Conservation (phyloP, 2,329 filamentous ascomycete species). For the Penicillium sclerotigenum region DNA sequence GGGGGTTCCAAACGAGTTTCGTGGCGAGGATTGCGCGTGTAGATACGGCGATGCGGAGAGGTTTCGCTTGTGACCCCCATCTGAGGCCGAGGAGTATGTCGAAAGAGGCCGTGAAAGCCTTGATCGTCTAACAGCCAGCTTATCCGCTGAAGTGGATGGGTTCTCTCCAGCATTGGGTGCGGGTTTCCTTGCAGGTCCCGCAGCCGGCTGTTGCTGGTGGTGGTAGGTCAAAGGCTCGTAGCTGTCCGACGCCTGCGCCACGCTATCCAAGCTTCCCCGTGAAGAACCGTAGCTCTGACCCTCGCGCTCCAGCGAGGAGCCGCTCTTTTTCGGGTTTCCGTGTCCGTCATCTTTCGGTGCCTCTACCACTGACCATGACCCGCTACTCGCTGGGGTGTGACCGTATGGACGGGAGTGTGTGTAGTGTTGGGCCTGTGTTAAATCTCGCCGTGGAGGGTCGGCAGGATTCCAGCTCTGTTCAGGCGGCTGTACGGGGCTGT, state of each 20-base stretch:
- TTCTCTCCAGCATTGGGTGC: conserved; percentile 45
- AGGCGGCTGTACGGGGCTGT: conserved; percentile 17
- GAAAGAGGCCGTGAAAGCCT: conserved; percentile 66
- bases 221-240: conserved; percentile 52
- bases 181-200: conserved; percentile 27
- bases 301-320: conserved; percentile 28
- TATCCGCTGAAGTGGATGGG: conserved; percentile 55
- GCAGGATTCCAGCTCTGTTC: conserved; percentile 17
- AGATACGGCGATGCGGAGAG: conserved; percentile 51
- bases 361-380: conserved; percentile 37
- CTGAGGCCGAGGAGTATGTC: conserved; percentile 70
- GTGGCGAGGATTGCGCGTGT: conserved; percentile 50
- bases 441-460: conserved; percentile 28
- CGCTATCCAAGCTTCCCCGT: conserved; percentile 37
- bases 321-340: conserved; percentile 18
- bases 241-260: conserved; percentile 31
- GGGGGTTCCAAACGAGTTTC: conserved; percentile 52
- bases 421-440: conserved; percentile 17
- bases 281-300: conserved; percentile 32
- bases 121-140: conserved; percentile 55
- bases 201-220: conserved; percentile 47
- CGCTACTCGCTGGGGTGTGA: conserved; percentile 35
- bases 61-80: conserved; percentile 62
- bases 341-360: conserved; percentile 24
- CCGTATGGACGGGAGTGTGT: conserved; percentile 20